phyloP scores from a whole-genome alignment of 1,284 basidiomycete genomes.

The Heterobasidion occidentale region DNA sequence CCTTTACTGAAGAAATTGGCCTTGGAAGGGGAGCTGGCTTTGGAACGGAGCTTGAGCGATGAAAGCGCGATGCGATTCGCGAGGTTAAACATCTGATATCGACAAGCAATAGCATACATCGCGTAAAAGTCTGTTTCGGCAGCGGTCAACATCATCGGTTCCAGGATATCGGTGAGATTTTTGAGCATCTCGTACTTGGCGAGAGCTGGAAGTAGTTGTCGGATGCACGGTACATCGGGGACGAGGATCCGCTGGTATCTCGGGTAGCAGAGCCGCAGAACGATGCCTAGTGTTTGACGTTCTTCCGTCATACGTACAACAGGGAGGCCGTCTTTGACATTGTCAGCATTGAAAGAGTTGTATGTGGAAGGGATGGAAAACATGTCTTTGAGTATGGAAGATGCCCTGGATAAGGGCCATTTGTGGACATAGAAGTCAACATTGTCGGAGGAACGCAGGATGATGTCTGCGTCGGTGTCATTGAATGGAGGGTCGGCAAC shows the following conservation, averaged over 20 bases:
- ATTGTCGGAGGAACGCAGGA: slow-evolving; percentile 11
- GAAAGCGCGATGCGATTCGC: not conserved
- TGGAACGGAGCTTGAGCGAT: not conserved
- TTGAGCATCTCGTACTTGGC: too few species aligned
- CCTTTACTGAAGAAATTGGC: not conserved
- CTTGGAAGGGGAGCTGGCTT: not conserved
- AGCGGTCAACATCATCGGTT: too few species aligned
- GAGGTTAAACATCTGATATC: not conserved
- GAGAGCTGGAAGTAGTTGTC: too few species aligned
- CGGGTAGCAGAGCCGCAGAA: not conserved
- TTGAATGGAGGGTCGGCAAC: not conserved
- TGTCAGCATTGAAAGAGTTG: not conserved
- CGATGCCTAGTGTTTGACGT: not conserved
- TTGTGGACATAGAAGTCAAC: slow-evolving; percentile 11
- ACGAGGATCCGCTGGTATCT: too few species aligned
- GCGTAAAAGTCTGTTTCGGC: not conserved
- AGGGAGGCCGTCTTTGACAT: not conserved
- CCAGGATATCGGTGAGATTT: too few species aligned
- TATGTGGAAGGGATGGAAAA: not conserved
- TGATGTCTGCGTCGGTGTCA: slow-evolving; percentile 11
- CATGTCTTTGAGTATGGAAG: slow-evolving; percentile 11
- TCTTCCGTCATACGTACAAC: not conserved
- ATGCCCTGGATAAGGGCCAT: slow-evolving; percentile 8
- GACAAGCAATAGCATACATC: not conserved
- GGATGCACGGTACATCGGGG: too few species aligned